phyloP scores from a whole-genome alignment of 768 basidiomycete species.

The Panellus pusillus region DNA sequence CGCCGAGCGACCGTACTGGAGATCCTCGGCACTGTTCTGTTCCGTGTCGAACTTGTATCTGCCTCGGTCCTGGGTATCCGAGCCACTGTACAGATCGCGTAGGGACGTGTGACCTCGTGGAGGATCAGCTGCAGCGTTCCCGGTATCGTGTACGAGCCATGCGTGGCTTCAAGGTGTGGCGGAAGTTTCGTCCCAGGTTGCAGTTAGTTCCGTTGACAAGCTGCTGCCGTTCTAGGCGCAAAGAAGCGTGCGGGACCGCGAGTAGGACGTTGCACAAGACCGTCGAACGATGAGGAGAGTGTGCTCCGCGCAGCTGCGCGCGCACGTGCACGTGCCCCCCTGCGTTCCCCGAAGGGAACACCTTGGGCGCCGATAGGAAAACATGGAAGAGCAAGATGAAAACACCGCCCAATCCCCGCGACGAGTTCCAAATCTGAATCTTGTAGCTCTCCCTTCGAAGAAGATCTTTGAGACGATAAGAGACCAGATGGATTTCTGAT shows the following conservation, averaged over 20 bases:
- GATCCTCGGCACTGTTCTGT: conserved; percentile 2
- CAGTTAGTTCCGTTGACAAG: neutral
- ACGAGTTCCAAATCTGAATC: conserved; percentile 52
- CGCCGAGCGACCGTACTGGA: conserved; percentile 12
- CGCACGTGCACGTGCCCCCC: conserved; percentile 12
- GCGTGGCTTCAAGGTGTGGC: conserved; percentile 11
- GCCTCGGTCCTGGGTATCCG: conserved; percentile 1
- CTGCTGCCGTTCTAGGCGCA: conserved; percentile 6
- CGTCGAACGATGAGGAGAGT: conserved; percentile 14
- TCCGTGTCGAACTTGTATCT: neutral
- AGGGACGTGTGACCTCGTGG: conserved; percentile 16
- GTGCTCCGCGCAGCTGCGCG: conserved; percentile 1
- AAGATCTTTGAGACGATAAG: conserved; percentile 43
- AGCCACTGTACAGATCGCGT: conserved; percentile 19
- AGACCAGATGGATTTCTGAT: conserved; percentile 59
- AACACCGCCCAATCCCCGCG: conserved; percentile 52
- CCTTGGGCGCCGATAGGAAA: conserved; percentile 22
- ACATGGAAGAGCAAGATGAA: conserved; percentile 14
- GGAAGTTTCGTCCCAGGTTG: conserved; percentile 3
- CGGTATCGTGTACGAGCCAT: conserved; percentile 19
- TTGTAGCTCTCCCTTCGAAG: conserved; percentile 37
- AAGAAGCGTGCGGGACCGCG: neutral
- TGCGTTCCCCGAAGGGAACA: conserved; percentile 19
- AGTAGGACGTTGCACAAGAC: conserved; percentile 9
- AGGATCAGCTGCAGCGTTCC: conserved; percentile 11